Percentiles rank a stretch among this genome's conserved stretches.
Conservation (phyloP, 2,329 filamentous ascomycete genomes). For the Calonectria honghensis region DNA sequence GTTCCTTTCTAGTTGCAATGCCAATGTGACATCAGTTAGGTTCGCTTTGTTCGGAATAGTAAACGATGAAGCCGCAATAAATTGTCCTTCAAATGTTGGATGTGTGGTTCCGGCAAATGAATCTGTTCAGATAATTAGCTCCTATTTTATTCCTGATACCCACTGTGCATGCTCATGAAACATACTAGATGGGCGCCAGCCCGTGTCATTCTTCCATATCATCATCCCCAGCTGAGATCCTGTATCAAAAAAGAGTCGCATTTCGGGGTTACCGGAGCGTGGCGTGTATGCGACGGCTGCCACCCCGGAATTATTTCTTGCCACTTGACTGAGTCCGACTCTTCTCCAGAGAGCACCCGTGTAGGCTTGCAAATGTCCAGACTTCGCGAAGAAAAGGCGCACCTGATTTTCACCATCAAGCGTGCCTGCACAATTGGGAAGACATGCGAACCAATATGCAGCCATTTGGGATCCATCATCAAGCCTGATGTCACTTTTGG, state of each 20-base stretch:
- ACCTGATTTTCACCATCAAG: background rate
- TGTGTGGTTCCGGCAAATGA: background rate
- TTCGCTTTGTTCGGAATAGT: background rate
- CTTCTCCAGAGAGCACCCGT: background rate
- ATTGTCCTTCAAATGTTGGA: slow-evolving; percentile 9
- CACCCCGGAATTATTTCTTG: background rate
- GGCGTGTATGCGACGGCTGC: background rate
- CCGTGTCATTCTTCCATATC: background rate
- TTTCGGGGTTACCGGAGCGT: background rate
- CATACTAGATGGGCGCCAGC: background rate
- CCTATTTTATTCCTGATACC: too few species aligned
- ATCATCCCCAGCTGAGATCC: slow-evolving; percentile 17
- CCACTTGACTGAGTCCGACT: background rate
- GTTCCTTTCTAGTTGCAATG: slow-evolving; percentile 20
- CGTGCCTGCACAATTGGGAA: background rate
- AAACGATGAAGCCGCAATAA: slow-evolving; percentile 11
- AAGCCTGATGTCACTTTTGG: slow-evolving; percentile 4
- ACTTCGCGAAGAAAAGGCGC: background rate
- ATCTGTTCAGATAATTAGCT: background rate
- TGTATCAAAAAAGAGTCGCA: background rate
- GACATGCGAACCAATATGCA: background rate
- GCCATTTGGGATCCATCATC: background rate
- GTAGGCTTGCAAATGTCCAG: background rate
- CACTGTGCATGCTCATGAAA: background rate
- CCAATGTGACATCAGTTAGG: background rate